Conservation (phyloP, 495 filamentous ascomycete species). For the Astrothelium subdiscretum region DNA sequence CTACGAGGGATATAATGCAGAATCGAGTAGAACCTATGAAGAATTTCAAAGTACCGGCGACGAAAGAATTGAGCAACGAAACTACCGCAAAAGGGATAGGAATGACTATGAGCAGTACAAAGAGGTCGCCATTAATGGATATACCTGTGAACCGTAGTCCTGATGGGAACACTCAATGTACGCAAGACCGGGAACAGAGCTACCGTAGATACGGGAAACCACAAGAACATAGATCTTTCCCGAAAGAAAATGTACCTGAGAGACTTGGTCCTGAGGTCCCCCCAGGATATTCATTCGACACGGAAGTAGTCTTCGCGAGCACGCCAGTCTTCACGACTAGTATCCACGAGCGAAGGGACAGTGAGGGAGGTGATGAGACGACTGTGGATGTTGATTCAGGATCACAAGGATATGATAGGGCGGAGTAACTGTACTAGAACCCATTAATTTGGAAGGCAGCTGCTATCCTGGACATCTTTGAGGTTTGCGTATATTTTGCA, state of each 20-base stretch:
- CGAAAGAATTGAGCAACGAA: background rate
- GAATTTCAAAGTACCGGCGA: conserved; percentile 11
- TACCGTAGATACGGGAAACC: background rate
- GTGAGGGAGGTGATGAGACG: background rate
- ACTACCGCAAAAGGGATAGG: background rate
- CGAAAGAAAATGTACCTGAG: background rate
- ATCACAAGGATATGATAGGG: background rate
- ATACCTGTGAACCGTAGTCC: background rate
- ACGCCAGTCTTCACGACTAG: background rate
- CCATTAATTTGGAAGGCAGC: background rate
- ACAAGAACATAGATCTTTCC: too few species aligned
- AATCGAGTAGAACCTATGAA: conserved; percentile 22
- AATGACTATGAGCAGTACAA: background rate
- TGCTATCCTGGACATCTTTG: background rate
- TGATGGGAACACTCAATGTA: background rate
- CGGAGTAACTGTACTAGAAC: background rate
- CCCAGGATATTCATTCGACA: background rate
- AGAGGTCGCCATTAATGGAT: conserved; percentile 10
- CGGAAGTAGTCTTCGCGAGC: conserved; percentile 1
- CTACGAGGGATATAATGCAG: conserved; percentile 6
- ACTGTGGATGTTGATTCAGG: background rate
- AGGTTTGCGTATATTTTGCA: background rate
- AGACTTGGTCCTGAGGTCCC: background rate
- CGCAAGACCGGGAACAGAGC: background rate
- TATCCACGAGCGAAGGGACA: too few species aligned